These are phyloP conservation scores for Onygenales sp. DNA, from an alignment of 2,329 filamentous ascomycete species.

Conservation along the genomic window DNA sequence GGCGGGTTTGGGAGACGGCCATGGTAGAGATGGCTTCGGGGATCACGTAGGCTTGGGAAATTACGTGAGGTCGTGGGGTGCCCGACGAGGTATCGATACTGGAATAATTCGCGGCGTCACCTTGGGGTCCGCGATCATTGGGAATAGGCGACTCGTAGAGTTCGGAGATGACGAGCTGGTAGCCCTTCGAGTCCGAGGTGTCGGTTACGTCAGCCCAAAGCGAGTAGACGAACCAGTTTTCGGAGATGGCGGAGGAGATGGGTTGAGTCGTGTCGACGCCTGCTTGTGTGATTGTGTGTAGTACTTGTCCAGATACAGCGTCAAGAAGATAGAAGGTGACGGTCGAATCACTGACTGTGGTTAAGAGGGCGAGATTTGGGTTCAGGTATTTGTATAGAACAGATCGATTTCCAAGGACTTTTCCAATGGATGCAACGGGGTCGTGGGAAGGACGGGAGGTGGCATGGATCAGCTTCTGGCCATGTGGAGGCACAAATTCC, in stretches of 20 bases:
- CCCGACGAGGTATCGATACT: constrained; percentile 57
- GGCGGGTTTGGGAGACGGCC: constrained; percentile 76
- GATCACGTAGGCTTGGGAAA: constrained; percentile 73
- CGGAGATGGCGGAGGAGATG: constrained; percentile 69
- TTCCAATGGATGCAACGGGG: constrained; percentile 87
- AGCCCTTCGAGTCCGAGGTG: constrained; percentile 56
- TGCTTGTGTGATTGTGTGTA: constrained; percentile 60
- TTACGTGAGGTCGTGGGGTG: constrained; percentile 59
- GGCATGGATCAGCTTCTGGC: constrained; percentile 59
- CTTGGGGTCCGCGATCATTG: constrained; percentile 77
- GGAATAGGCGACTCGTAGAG: constrained; percentile 77
- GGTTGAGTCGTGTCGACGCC: constrained; percentile 66
- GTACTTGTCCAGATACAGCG: constrained; percentile 70
- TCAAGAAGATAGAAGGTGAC: constrained; percentile 75
- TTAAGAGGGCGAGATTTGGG: constrained; percentile 71
- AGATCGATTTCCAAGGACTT: constrained; percentile 81
- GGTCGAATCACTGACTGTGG: constrained; percentile 52
- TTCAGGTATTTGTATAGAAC: constrained; percentile 97
- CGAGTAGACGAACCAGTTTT: constrained; percentile 93
- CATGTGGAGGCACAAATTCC: constrained; percentile 59
- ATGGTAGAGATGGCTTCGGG: constrained; percentile 69
- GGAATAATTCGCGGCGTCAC: constrained; percentile 62
- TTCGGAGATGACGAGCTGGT: constrained; percentile 77
- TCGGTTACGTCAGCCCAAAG: constrained; percentile 51
- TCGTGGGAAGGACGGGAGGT: constrained; percentile 65